A percentile compares a stretch with the other conserved stretches of the same genome.
Conservation (phyloP, 2,329 filamentous ascomycete species). For the Amylocarpus encephaloides region DNA sequence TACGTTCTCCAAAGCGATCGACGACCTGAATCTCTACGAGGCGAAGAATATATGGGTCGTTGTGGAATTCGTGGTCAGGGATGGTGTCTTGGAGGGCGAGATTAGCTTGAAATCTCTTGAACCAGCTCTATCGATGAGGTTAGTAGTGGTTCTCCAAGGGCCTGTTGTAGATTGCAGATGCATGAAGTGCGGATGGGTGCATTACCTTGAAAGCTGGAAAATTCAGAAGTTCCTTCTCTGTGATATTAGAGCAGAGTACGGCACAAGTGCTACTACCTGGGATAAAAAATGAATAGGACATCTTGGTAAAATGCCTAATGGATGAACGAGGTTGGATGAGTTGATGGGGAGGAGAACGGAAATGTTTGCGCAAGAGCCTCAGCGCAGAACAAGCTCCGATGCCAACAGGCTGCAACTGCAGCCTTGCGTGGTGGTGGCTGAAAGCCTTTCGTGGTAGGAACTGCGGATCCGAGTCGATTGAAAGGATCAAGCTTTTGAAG, state of each 20-base stretch:
- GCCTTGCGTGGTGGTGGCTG: no score
- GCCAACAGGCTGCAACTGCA: no score
- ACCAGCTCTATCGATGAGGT: constrained; percentile 19
- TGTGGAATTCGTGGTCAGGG: constrained; percentile 38
- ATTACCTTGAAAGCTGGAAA: constrained; percentile 47
- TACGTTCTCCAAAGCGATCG: constrained; percentile 43
- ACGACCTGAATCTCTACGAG: constrained; percentile 47
- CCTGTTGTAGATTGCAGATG: background rate
- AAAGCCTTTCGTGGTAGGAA: constrained; percentile 35
- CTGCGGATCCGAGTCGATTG: constrained; percentile 12
- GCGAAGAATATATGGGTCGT: constrained; percentile 46
- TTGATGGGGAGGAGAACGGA: no score
- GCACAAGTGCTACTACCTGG: constrained; percentile 23
- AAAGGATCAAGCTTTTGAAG: no score
- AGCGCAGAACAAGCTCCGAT: no score
- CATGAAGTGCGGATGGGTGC: constrained; percentile 1
- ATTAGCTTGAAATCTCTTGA: constrained; percentile 18
- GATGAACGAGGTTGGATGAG: no score
- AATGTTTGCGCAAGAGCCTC: no score
- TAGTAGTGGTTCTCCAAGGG: background rate
- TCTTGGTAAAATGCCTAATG: no score
- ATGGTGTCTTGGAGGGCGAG: constrained; percentile 36
- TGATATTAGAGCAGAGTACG: constrained; percentile 39
- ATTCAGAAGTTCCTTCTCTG: constrained; percentile 38
- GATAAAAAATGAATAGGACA: no score